These are phyloP conservation scores for Trichoderma lentiforme DNA, from an alignment of 2,329 filamentous ascomycete genomes.

Conservation along the genomic window DNA sequence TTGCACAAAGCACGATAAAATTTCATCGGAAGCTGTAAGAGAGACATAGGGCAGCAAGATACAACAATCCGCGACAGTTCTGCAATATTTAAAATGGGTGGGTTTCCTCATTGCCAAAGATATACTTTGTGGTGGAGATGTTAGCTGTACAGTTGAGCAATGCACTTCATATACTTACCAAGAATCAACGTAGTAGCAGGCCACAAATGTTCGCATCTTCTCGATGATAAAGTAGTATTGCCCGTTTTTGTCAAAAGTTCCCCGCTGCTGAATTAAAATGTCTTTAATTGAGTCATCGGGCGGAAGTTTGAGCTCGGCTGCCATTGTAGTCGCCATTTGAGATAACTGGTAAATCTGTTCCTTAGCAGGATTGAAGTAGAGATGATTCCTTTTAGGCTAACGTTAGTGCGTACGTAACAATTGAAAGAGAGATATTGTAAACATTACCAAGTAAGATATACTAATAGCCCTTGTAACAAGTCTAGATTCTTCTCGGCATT, in stretches of 20 bases:
- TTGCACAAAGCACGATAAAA: background rate
- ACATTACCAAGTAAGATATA: background rate
- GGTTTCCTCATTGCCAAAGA: background rate
- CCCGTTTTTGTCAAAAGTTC: background rate
- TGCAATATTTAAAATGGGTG: background rate
- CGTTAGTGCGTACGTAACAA: background rate
- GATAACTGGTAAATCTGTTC: background rate
- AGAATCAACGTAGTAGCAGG: background rate
- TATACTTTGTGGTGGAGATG: background rate
- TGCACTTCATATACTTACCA: background rate
- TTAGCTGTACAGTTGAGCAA: background rate
- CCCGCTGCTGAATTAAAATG: background rate
- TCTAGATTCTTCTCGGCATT: background rate
- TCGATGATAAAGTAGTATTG: background rate
- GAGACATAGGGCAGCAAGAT: background rate
- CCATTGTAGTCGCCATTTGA: background rate
- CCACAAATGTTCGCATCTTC: background rate
- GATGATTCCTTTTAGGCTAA: background rate
- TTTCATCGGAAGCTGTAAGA: background rate
- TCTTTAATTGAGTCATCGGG: background rate
- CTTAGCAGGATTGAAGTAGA: background rate
- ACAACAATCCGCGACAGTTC: background rate
- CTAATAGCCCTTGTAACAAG: background rate
- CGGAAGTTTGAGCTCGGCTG: background rate
- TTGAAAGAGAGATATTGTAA: background rate